Base-by-base conservation (phyloP, 2,329 filamentous ascomycete genomes). In the Botryotinia globosa region DNA sequence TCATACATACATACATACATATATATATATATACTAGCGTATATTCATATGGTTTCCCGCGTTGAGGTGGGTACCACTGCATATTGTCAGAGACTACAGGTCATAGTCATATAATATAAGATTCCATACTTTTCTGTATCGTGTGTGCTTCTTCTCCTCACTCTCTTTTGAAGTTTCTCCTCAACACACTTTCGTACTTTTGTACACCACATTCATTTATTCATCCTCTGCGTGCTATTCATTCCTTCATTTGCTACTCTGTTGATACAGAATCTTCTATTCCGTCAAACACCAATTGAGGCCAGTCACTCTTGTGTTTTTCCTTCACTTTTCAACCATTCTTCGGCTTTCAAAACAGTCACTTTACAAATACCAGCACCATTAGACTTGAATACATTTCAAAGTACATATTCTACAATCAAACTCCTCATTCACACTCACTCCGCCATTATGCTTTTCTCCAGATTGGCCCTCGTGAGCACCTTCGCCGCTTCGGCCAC, bases 221-320 rank as follows among this genome's bases (percentile, higher is more conserved):
- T 61, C 63, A 5, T 54, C 34, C 59, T 29, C 37, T 34, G 64
- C 68, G 61, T 74, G 56, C 66, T 69, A 42, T 75, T 75, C 74
- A 69, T 78, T 76, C 74, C 51, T 75, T 77, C 72, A 42, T 68
- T 68, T 73, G 25, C 73, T 74, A 68, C 68, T 72, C 69, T 67
- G 69, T 72, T 72, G 69, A 72, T 34, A 67, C 69, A 67, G 69
- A 72, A 45, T n/a, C 45, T 71, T 71, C 32, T 25, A 56, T 65
- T 64, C 34, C 54, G 39, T 25, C 39, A 45, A 66, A 54, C 44
- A 58, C 25, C 74, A 76, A 76, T 78, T 59, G 77, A 79, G 77
- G 77, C 76, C 64, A 78, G 75, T 59, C 70, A 76, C 77, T 79
- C 77, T 75, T 77, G 74, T 74, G 74, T 75, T 73, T 73, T 73